Evolutionary conservation across 495 filamentous ascomycete genomes (phyloP).

Genomic region (Hypoxylon rickii): DNA sequence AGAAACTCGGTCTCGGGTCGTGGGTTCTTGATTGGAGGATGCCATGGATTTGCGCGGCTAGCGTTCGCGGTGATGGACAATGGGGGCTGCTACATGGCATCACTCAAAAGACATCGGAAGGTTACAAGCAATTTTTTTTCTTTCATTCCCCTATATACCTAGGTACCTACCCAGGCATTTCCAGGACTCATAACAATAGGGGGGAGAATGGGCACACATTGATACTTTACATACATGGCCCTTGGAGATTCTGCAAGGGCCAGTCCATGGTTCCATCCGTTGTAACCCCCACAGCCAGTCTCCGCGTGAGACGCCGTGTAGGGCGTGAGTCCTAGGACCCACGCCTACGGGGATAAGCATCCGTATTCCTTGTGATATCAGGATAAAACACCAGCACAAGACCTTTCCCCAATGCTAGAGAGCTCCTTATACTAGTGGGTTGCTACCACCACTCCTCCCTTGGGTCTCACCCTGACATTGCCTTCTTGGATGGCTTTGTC

Average conservation of each 20-base stretch:
- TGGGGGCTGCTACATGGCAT: conserved; percentile 18
- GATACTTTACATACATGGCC: conserved; percentile 14
- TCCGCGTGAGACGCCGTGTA: conserved; percentile 13
- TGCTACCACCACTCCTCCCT: conserved; percentile 5
- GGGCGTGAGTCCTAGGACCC: conserved; percentile 11
- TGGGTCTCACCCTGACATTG: conserved; percentile 20
- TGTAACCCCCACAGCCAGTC: conserved; percentile 7
- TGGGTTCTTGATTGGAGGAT: conserved; percentile 6
- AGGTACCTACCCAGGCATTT: conserved; percentile 21
- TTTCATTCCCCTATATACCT: conserved; percentile 10
- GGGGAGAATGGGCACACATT: conserved; percentile 9
- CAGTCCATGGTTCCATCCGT: conserved; percentile 23
- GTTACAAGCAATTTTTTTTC: conserved; percentile 15
- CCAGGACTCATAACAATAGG: conserved; percentile 14
- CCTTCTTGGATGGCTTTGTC: conserved; percentile 27
- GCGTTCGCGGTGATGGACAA: neutral
- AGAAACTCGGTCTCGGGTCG: conserved; percentile 10
- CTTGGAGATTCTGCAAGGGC: conserved; percentile 11
- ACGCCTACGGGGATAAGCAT: conserved; percentile 6
- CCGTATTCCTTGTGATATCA: neutral
- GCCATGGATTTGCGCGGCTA: neutral
- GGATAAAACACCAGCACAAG: neutral
- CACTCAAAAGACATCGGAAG: conserved; percentile 18
- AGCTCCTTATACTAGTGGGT: conserved; percentile 3
- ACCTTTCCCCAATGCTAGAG: conserved; percentile 6